Evolutionary conservation across 2,329 filamentous ascomycete genomes (phyloP).

Genomic region (Emmonsiellopsis sp.): DNA sequence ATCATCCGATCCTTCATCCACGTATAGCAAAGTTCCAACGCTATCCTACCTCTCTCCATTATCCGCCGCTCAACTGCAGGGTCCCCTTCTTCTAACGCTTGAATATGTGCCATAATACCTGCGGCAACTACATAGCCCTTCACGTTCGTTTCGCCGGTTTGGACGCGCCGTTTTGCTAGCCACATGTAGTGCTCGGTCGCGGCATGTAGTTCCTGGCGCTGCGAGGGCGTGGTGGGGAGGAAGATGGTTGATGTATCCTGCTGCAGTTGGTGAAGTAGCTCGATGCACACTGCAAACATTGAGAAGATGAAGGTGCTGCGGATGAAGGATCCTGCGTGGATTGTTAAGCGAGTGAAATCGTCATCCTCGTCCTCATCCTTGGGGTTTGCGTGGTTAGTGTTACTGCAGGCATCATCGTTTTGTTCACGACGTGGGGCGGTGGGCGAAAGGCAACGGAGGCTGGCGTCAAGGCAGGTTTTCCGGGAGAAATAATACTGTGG

Average conservation of each 20-base stretch:
- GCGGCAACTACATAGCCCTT: slow-evolving; percentile 6
- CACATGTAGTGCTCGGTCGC: slow-evolving; percentile 5
- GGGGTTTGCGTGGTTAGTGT: background rate
- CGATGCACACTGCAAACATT: slow-evolving; percentile 5
- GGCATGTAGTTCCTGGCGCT: slow-evolving; percentile 3
- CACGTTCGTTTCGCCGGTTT: slow-evolving; percentile 11
- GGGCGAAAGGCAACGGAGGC: slow-evolving; percentile 4
- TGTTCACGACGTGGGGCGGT: background rate
- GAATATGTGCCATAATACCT: slow-evolving; percentile 8
- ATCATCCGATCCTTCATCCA: slow-evolving; percentile 1
- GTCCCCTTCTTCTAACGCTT: slow-evolving; percentile 5
- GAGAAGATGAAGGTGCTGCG: slow-evolving; percentile 6
- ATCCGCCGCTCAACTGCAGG: background rate
- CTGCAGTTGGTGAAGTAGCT: slow-evolving; percentile 7
- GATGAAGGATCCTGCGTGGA: slow-evolving; percentile 5
- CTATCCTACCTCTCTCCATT: background rate
- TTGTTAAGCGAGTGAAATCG: slow-evolving; percentile 2
- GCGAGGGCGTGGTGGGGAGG: background rate
- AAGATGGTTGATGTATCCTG: slow-evolving; percentile 4
- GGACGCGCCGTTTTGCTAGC: slow-evolving; percentile 3
- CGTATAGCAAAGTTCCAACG: slow-evolving; percentile 1
- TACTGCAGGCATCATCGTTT: background rate
- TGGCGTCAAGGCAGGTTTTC: slow-evolving; percentile 5
- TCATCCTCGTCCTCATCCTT: background rate
- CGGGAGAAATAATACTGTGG: slow-evolving; percentile 8